Percentiles rank a stretch among this genome's conserved stretches.
Evolutionary conservation across 1,284 basidiomycete genomes (phyloP).

Genomic region (Tylopilus orsonianus): DNA sequence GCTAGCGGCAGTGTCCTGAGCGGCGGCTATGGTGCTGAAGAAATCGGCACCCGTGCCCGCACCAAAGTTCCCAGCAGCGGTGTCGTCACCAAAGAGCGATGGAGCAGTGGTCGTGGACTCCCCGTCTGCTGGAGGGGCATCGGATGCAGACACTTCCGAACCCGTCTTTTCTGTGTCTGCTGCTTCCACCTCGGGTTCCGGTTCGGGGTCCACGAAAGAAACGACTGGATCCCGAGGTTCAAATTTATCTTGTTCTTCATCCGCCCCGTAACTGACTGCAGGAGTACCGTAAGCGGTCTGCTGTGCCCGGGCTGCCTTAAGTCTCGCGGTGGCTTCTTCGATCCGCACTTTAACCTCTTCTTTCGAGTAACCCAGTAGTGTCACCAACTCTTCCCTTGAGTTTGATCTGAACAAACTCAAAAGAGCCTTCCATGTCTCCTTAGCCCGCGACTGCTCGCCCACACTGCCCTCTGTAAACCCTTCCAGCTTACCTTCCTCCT

Average conservation of each 20-base stretch:
- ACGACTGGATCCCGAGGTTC: slow-evolving; percentile 69
- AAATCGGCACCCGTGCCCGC: slow-evolving; percentile 80
- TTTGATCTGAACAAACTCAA: slow-evolving; percentile 87
- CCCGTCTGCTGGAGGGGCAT: slow-evolving; percentile 67
- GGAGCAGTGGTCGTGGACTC: slow-evolving; percentile 81
- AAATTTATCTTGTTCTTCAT: slow-evolving; percentile 40
- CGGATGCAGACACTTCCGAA: slow-evolving; percentile 73
- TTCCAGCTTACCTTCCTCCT: slow-evolving; percentile 61
- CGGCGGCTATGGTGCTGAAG: slow-evolving; percentile 78
- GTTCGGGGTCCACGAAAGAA: slow-evolving; percentile 70
- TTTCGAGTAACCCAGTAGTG: slow-evolving; percentile 92
- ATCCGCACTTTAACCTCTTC: slow-evolving; percentile 81
- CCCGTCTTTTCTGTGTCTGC: slow-evolving; percentile 58
- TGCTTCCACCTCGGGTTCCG: slow-evolving; percentile 43
- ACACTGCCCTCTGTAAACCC: slow-evolving; percentile 64
- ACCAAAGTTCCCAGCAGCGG: slow-evolving; percentile 54
- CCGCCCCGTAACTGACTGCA: slow-evolving; percentile 37
- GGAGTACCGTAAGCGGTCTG: slow-evolving; percentile 22
- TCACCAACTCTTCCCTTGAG: slow-evolving; percentile 88
- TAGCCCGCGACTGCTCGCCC: slow-evolving; percentile 43
- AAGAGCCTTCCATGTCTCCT: slow-evolving; percentile 82
- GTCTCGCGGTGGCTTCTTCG: slow-evolving; percentile 75
- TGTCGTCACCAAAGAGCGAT: slow-evolving; percentile 87
- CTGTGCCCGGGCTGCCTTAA: slow-evolving; percentile 47
- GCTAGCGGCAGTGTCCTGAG: slow-evolving; percentile 45